Percentiles rank a stretch among this genome's conserved stretches.
phyloP scores from a whole-genome alignment of 2,329 filamentous ascomycete genomes.

The Xylaria sp. region DNA sequence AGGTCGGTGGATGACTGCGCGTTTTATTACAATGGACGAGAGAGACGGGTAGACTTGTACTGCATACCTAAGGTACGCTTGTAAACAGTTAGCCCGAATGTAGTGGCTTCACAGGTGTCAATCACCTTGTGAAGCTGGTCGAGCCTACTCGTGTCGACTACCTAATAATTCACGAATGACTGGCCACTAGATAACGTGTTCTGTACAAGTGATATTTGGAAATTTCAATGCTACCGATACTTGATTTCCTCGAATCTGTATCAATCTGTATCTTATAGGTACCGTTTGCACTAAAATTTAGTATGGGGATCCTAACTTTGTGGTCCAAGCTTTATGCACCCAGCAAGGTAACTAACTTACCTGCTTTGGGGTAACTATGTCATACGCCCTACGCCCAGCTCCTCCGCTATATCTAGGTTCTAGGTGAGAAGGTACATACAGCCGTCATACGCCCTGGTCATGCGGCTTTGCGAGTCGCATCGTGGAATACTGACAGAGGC shows the following conservation, averaged over 20 bases:
- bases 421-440: neutral
- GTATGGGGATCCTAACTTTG: neutral
- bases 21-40: conserved; percentile 32
- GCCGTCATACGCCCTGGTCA: conserved; percentile 3
- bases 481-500: neutral
- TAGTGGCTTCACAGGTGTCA: neutral
- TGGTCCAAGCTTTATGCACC: neutral
- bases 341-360: conserved; percentile 6
- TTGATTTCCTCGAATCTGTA: no score
- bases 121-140: conserved; percentile 5
- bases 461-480: conserved; percentile 12
- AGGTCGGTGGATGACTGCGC: conserved; percentile 29
- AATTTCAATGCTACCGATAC: neutral
- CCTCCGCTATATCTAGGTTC: neutral
- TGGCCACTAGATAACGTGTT: neutral
- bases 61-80: neutral
- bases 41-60: conserved; percentile 28
- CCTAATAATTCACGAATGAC: conserved; percentile 26
- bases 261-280: no score
- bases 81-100: neutral
- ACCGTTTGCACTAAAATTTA: no score
- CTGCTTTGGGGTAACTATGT: conserved; percentile 17
- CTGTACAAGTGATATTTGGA: neutral
- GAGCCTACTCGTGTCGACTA: conserved; percentile 13
- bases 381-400: conserved; percentile 7